Conservation (phyloP, 75 land plant genomes). For the Selaginella tamariscina region DNA sequence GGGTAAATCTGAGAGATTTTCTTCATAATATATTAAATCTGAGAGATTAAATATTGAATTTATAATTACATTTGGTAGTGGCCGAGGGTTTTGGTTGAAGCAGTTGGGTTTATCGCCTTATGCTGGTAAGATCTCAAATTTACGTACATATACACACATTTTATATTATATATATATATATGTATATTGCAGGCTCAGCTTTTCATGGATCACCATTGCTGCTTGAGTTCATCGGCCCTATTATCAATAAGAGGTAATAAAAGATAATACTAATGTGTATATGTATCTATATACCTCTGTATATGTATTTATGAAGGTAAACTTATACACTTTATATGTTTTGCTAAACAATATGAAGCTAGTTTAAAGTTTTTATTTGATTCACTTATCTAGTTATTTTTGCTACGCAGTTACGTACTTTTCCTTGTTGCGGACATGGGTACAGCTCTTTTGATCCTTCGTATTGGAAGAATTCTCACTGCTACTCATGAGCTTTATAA, state of each 20-base stretch:
- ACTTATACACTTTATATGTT: too few species aligned
- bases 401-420: neutral
- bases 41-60: too few species aligned
- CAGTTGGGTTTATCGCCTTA: constrained; percentile 27
- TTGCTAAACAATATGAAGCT: too few species aligned
- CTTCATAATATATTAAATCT: neutral
- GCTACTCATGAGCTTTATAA: neutral
- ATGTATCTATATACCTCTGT: too few species aligned
- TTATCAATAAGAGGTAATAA: constrained; percentile 10
- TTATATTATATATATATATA: too few species aligned
- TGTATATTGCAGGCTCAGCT: constrained; percentile 51
- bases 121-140: constrained; percentile 19
- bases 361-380: too few species aligned
- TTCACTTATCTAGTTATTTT: neutral
- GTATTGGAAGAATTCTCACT: neutral
- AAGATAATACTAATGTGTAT: neutral
- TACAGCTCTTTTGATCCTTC: neutral
- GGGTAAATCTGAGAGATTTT: neutral
- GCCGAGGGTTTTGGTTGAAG: constrained; percentile 35
- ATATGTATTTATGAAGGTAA: too few species aligned
- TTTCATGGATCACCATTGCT: constrained; percentile 92
- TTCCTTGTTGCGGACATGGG: neutral
- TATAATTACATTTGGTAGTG: constrained; percentile 22
- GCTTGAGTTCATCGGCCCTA: constrained; percentile 55
- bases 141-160: too few species aligned